Percentiles rank a stretch among this genome's conserved stretches.
phyloP scores from a whole-genome alignment of 2,329 filamentous ascomycete genomes.

The Exophiala calicioides region DNA sequence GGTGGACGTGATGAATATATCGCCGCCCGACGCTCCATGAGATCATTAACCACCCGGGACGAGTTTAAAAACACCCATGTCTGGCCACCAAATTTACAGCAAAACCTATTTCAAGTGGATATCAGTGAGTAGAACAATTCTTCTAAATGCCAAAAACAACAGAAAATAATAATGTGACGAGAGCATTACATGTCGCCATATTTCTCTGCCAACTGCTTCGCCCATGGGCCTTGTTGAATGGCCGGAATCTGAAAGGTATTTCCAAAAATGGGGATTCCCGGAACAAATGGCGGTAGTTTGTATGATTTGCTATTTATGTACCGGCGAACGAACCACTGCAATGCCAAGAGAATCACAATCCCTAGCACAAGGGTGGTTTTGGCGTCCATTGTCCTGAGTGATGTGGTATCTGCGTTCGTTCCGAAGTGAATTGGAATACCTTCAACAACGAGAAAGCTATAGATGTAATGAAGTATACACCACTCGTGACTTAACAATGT shows the following conservation, averaged over 20 bases:
- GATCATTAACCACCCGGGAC: constrained; percentile 4
- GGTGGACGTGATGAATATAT: neutral
- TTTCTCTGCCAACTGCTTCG: constrained; percentile 1
- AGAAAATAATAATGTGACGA: no score
- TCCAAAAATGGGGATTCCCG: constrained; percentile 4
- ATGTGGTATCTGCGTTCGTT: no score
- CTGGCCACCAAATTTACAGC: neutral
- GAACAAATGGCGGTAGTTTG: constrained; percentile 1
- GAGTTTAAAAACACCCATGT: constrained; percentile 11
- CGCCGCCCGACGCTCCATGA: neutral
- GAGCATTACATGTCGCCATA: constrained; percentile 11
- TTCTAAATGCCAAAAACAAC: no score
- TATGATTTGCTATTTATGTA: neutral
- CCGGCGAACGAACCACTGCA: no score
- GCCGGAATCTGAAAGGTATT: constrained; percentile 4
- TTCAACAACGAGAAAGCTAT: no score
- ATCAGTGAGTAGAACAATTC: neutral
- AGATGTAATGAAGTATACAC: no score
- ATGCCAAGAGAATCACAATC: no score
- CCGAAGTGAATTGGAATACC: no score
- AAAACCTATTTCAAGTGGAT: constrained; percentile 1
- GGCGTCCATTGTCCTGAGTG: no score
- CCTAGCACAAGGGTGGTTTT: no score
- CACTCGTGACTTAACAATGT: no score
- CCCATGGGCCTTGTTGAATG: constrained; percentile 2